Base-by-base conservation (phyloP, 2,329 filamentous ascomycete species). In the Fusarium lyarnte region DNA sequence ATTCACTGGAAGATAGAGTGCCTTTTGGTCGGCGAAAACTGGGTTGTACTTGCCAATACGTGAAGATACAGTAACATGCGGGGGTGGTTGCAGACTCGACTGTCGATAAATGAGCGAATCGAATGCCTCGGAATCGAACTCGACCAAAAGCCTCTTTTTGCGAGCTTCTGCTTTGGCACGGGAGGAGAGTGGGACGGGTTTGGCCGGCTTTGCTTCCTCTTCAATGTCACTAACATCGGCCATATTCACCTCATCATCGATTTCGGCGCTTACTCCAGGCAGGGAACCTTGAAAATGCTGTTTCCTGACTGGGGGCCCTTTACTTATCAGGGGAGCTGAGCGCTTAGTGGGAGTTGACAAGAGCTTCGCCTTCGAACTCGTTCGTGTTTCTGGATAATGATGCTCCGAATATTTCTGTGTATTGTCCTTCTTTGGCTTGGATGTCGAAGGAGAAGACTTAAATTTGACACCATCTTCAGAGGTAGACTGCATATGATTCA, bases 1-100 rank as follows among this genome's bases (percentile, higher is more conserved):
- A 75, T 91, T 86, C 6, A 88, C 81, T 52, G 84, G 79, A 2
- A 82, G 79, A 70, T 84, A 89, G 10, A 82, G 69, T 29, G 81
- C 81, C 33, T 80, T 77, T 33, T 80, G 74, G 55, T 76, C 63
- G 27, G 46, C 60, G 52, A 69, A 54, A 35, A 63, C 27, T 13
- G 64, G 49, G 8, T 47, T 49, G 55, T 66, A 68, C 38, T 54
- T 36, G n/a, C 38, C 31, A 33, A 46, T 36, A 21, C 41, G 67
- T 10, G 62, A 25, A 21, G 59, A 25, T 7, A 76, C 14, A 31
- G 39, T 14, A n/a, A 80, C 70, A 17, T 71, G 74, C 1, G 47
- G 35, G 21, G 79, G 80, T 19, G 79, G 76, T 17, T 43, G 66
- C 29, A 70, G 58, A n/a, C 71, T 70, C 23, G 73, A 77, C 43